Evolutionary conservation across 768 basidiomycete species (phyloP).

Genomic region (Clavulina sp.): DNA sequence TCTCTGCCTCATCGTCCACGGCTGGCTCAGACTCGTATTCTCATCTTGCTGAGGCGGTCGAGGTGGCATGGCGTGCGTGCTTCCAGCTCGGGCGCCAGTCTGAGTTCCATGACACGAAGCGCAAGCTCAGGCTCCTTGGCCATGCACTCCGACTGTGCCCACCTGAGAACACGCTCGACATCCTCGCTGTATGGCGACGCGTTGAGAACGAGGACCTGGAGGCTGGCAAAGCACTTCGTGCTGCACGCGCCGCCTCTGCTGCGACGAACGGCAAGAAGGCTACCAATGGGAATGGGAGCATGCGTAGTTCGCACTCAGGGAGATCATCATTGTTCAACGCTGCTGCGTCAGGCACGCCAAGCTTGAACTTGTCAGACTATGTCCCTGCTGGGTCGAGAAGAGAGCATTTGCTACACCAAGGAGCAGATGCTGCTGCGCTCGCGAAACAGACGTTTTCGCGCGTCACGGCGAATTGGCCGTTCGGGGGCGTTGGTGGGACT

Average conservation of each 20-base stretch:
- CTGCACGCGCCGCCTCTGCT: background rate
- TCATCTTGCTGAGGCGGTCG: slow-evolving; percentile 32
- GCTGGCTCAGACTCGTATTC: slow-evolving; percentile 5
- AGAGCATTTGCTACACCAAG: background rate
- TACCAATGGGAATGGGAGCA: background rate
- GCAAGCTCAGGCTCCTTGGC: slow-evolving; percentile 56
- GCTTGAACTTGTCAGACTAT: background rate
- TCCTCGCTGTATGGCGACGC: slow-evolving; percentile 62
- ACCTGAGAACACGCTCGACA: slow-evolving; percentile 52
- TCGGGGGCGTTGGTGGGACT: slow-evolving; percentile 25
- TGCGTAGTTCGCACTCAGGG: background rate
- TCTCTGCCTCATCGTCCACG: background rate
- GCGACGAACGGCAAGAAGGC: slow-evolving; percentile 24
- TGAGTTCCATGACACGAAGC: slow-evolving; percentile 49
- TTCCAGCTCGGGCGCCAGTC: slow-evolving; percentile 73
- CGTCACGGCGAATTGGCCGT: slow-evolving; percentile 58
- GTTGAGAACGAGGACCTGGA: slow-evolving; percentile 50
- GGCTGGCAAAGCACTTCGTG: background rate
- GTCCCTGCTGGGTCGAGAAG: slow-evolving; percentile 3
- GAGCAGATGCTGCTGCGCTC: slow-evolving; percentile 59
- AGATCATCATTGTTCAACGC: background rate
- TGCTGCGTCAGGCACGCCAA: background rate
- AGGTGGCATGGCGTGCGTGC: slow-evolving; percentile 82
- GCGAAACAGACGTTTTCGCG: slow-evolving; percentile 64
- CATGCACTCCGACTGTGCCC: slow-evolving; percentile 78